Evolutionary conservation across 139 green algal genomes (phyloP).

Genomic region (Pseudopediastrum boryanum): DNA sequence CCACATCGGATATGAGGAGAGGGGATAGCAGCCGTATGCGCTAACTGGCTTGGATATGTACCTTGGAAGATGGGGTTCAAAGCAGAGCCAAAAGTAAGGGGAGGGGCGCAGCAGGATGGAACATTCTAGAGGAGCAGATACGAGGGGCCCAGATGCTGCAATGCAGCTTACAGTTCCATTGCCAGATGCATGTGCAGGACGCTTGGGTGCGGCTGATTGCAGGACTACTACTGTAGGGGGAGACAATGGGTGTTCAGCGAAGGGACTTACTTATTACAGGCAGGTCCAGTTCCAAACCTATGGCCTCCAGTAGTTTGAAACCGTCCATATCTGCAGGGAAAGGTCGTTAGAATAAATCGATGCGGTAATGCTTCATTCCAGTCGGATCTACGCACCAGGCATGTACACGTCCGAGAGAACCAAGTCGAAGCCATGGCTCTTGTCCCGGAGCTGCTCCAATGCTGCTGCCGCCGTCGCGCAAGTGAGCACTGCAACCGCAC

Average conservation of each 20-base stretch:
- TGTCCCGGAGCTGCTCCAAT: slow-evolving; percentile 65
- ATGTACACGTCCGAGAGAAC: slow-evolving; percentile 98
- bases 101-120: no score
- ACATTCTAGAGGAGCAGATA: no score
- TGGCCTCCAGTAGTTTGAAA: slow-evolving; percentile 92
- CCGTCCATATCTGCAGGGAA: slow-evolving; percentile 91
- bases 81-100: no score
- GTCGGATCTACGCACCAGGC: slow-evolving; percentile 74
- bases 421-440: slow-evolving; percentile 82
- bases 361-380: no score
- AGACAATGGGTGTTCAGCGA: background rate
- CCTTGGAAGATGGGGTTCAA: no score
- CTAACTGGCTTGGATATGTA: no score
- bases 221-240: background rate
- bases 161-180: no score
- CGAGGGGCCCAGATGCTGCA: no score
- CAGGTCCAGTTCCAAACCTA: slow-evolving; percentile 92
- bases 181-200: no score
- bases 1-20: no score
- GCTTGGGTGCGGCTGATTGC: background rate
- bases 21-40: no score
- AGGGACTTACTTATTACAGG: slow-evolving; percentile 92
- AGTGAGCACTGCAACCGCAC: slow-evolving; percentile 48
- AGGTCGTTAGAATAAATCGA: background rate
- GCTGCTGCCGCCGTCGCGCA: slow-evolving; percentile 65